Evolutionary conservation across 345 rosid genomes (phyloP).

Genomic region (Lepidium sativum): DNA sequence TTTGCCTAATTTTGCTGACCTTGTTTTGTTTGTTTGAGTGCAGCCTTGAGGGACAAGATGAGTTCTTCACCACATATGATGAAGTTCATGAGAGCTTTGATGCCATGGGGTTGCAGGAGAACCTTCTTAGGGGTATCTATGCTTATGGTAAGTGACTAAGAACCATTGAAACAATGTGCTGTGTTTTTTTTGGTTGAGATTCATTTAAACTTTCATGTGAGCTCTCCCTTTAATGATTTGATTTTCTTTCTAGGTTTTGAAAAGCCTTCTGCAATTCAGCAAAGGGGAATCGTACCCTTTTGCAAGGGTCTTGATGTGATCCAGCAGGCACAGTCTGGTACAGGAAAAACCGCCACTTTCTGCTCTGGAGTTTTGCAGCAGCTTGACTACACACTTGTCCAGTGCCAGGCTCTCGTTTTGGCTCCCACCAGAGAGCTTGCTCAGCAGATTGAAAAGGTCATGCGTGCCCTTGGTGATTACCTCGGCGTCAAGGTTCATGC

Average conservation of each 20-base stretch:
- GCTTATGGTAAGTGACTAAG: conserved; percentile 30
- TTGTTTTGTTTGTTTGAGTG: not conserved
- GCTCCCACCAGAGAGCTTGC: conserved; percentile 83
- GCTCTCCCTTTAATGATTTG: not conserved
- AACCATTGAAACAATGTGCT: not conserved
- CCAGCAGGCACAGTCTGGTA: conserved; percentile 82
- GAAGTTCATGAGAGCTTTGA: conserved; percentile 46
- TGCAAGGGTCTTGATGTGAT: conserved; percentile 73
- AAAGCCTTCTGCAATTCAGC: conserved; percentile 84
- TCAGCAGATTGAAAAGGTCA: conserved; percentile 80
- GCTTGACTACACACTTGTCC: conserved; percentile 51
- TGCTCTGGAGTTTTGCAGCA: conserved; percentile 79
- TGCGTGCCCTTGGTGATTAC: conserved; percentile 83
- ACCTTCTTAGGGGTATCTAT: conserved; percentile 44
- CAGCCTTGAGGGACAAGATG: conserved; percentile 35
- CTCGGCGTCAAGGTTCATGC: conserved; percentile 78
- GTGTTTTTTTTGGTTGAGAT: not conserved
- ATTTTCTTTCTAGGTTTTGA: conserved; percentile 40
- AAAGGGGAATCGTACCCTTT: conserved; percentile 77
- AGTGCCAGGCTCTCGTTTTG: conserved; percentile 70
- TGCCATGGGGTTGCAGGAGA: conserved; percentile 38
- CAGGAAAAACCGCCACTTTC: conserved; percentile 76
- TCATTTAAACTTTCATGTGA: not conserved
- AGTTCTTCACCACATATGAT: conserved; percentile 42
- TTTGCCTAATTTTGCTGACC: not conserved